Conservation (phyloP, 495 filamentous ascomycete genomes). For the Podospora pseudocomata region DNA sequence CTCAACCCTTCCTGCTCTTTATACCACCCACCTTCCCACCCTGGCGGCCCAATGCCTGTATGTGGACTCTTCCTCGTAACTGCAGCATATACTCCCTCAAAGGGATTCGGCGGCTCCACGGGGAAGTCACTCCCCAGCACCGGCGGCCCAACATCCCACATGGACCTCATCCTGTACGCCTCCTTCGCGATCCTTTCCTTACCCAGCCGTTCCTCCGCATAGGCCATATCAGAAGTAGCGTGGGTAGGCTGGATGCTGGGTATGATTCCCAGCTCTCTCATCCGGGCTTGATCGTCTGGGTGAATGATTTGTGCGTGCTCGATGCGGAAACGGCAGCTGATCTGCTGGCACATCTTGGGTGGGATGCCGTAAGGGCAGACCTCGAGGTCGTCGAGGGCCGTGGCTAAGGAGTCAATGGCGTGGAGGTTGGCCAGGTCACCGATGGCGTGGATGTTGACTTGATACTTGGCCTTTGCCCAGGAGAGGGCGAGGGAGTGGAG, state of each 20-base stretch:
- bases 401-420: slow-evolving; percentile 52
- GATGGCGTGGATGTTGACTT: slow-evolving; percentile 63
- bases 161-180: slow-evolving; percentile 57
- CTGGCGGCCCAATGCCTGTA: slow-evolving; percentile 45
- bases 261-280: slow-evolving; percentile 54
- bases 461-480: slow-evolving; percentile 50
- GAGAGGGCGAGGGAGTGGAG: slow-evolving; percentile 46
- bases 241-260: slow-evolving; percentile 67
- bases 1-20: slow-evolving; percentile 47
- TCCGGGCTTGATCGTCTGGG: slow-evolving; percentile 54
- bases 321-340: slow-evolving; percentile 53
- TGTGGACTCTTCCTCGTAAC: slow-evolving; percentile 51
- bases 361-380: slow-evolving; percentile 40
- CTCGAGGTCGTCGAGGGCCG: slow-evolving; percentile 34
- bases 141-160: slow-evolving; percentile 44
- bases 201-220: slow-evolving; percentile 55
- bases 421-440: slow-evolving; percentile 60
- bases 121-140: slow-evolving; percentile 64
- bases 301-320: slow-evolving; percentile 65
- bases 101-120: slow-evolving; percentile 58
- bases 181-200: slow-evolving; percentile 41
- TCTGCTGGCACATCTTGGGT: slow-evolving; percentile 43
- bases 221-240: slow-evolving; percentile 60
- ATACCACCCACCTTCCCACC: slow-evolving; percentile 50
- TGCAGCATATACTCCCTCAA: slow-evolving; percentile 61